Conservation (phyloP, 306 rosid species). For the Trifolium subterraneum region DNA sequence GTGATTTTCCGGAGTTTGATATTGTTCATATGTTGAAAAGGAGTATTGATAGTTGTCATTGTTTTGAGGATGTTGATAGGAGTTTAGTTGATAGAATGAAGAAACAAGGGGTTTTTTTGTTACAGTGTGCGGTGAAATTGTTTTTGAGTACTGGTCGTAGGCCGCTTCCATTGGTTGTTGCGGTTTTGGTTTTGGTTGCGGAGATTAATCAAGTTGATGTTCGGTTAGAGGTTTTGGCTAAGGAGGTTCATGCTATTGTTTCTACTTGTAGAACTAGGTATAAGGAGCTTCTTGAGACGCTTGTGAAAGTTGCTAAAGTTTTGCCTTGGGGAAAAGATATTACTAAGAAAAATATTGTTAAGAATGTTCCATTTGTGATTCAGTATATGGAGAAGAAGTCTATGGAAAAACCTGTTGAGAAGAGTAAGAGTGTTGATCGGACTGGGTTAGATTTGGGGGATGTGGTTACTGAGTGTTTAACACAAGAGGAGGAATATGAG, state of each 20-base stretch:
- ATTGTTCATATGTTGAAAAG: slow-evolving; percentile 60
- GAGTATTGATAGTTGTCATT: slow-evolving; percentile 45
- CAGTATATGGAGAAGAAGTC: slow-evolving; percentile 81
- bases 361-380: slow-evolving; percentile 65
- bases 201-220: slow-evolving; percentile 62
- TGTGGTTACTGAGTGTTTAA: slow-evolving; percentile 57
- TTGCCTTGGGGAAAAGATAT: slow-evolving; percentile 93
- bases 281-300: slow-evolving; percentile 64
- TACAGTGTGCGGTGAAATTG: slow-evolving; percentile 80
- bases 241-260: slow-evolving; percentile 59
- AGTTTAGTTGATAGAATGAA: slow-evolving; percentile 51
- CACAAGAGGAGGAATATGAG: slow-evolving; percentile 40
- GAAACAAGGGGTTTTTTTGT: slow-evolving; percentile 69
- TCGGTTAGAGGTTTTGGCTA: slow-evolving; percentile 59
- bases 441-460: slow-evolving; percentile 56
- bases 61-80: slow-evolving; percentile 37
- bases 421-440: slow-evolving; percentile 41
- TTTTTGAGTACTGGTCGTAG: slow-evolving; percentile 73
- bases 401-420: slow-evolving; percentile 50
- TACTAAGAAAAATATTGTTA: slow-evolving; percentile 62
- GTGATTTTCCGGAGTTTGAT: slow-evolving; percentile 64
- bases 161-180: slow-evolving; percentile 79
- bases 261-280: slow-evolving; percentile 66
- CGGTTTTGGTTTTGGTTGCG: slow-evolving; percentile 66
- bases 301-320: slow-evolving; percentile 74